Percentiles rank a stretch among this genome's conserved stretches.
phyloP scores from a whole-genome alignment of 148 eudicot genomes.

The Persicaria tinctoria region DNA sequence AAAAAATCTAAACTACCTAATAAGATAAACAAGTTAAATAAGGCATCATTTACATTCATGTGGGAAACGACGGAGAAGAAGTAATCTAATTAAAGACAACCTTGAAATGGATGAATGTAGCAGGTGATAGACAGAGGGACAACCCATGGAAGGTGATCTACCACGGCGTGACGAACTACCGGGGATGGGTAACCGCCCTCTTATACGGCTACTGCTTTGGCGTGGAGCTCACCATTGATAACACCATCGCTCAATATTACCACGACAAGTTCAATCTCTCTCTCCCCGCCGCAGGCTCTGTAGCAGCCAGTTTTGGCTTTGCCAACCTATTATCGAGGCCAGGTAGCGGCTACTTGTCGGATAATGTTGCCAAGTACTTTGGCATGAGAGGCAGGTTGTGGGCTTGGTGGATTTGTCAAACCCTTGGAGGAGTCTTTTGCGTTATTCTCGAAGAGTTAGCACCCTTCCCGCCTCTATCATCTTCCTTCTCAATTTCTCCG shows the following conservation, averaged over 20 bases:
- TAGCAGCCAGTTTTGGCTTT: conserved; percentile 28
- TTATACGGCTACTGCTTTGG: conserved; percentile 52
- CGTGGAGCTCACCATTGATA: conserved; percentile 41
- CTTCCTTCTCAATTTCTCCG: conserved; percentile 25
- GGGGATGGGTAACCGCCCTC: conserved; percentile 29
- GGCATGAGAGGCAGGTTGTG: conserved; percentile 49
- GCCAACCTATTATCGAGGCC: conserved; percentile 37
- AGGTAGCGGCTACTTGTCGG: conserved; percentile 33
- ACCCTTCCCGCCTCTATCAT: conserved; percentile 6
- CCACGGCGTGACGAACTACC: conserved; percentile 18
- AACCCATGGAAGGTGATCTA: conserved; percentile 9
- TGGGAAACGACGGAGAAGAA: no score
- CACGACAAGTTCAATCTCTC: no score
- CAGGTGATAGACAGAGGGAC: no score
- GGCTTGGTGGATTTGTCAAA: conserved; percentile 37
- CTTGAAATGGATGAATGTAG: no score
- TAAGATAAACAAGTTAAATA: no score
- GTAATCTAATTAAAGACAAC: no score
- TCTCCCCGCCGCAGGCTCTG: no score
- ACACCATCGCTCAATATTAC: not conserved
- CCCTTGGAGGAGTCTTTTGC: conserved; percentile 38
- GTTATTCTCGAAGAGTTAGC: conserved; percentile 20
- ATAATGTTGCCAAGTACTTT: conserved; percentile 24
- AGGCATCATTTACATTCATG: conserved; percentile 26
- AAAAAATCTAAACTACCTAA: no score